Conservation (phyloP, 1,284 basidiomycete genomes). For the Apiotrichum montevideense region DNA sequence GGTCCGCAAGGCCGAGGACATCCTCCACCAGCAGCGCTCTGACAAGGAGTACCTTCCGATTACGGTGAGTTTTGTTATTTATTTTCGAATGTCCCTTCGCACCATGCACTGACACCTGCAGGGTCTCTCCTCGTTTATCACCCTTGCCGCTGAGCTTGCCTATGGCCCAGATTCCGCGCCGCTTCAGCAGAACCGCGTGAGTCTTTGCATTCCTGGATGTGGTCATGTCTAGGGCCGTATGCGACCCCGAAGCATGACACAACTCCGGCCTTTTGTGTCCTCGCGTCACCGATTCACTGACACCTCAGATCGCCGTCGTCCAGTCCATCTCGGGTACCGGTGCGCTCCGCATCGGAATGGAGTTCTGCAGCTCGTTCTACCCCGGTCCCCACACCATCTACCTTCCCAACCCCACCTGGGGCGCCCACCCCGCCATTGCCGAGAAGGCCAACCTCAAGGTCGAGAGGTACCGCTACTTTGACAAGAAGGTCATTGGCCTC, state of each 20-base stretch:
- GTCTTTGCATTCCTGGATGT: slow-evolving; percentile 32
- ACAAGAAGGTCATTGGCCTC: slow-evolving; percentile 86
- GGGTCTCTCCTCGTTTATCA: slow-evolving; percentile 73
- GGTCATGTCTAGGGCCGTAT: background rate
- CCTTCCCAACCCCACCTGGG: slow-evolving; percentile 92
- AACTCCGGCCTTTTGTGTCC: background rate
- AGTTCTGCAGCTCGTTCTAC: slow-evolving; percentile 81
- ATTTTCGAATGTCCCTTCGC: too few species aligned
- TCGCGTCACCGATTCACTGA: background rate
- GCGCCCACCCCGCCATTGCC: slow-evolving; percentile 80
- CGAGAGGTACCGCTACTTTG: slow-evolving; percentile 67
- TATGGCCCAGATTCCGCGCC: slow-evolving; percentile 78
- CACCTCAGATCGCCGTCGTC: slow-evolving; percentile 69
- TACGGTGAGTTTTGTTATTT: slow-evolving; percentile 49
- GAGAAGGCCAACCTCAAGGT: slow-evolving; percentile 75
- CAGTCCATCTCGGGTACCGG: slow-evolving; percentile 98
- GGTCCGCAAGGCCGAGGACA: slow-evolving; percentile 68
- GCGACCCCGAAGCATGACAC: background rate
- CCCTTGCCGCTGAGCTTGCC: slow-evolving; percentile 80
- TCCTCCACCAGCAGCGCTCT: slow-evolving; percentile 58
- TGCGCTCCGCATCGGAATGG: slow-evolving; percentile 90
- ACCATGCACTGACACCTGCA: slow-evolving; percentile 4
- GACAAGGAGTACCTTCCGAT: slow-evolving; percentile 99
- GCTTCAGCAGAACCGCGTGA: slow-evolving; percentile 67
- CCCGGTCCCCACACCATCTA: slow-evolving; percentile 82